These are phyloP conservation scores for Hygrophorus pudorinus DNA, from an alignment of 768 basidiomycete genomes.

Conservation along the genomic window DNA sequence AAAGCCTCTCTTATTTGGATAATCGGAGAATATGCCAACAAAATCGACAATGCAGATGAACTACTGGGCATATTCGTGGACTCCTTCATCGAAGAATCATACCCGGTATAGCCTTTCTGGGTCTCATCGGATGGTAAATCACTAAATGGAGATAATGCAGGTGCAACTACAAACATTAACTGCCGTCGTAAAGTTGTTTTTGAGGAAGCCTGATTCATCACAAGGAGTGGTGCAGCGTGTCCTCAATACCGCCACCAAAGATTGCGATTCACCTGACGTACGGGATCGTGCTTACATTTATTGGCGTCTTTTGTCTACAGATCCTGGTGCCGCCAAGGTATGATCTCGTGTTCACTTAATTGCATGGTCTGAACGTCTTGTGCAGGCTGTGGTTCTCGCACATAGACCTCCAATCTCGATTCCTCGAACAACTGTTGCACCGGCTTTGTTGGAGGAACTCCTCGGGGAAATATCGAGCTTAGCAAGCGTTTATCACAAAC, in stretches of 20 bases:
- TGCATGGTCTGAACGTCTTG: neutral
- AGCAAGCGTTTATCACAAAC: slow-evolving; percentile 96
- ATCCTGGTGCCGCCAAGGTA: slow-evolving; percentile 93
- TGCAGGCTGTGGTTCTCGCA: slow-evolving; percentile 75
- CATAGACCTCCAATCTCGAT: slow-evolving; percentile 90
- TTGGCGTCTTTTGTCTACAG: slow-evolving; percentile 91
- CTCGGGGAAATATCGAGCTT: slow-evolving; percentile 81
- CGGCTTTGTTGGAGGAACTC: slow-evolving; percentile 84
- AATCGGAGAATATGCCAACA: slow-evolving; percentile 95
- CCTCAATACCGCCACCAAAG: slow-evolving; percentile 89
- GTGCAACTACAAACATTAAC: slow-evolving; percentile 80
- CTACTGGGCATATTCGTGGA: slow-evolving; percentile 86
- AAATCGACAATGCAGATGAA: slow-evolving; percentile 96
- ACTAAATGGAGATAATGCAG: slow-evolving; percentile 17
- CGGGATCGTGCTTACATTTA: slow-evolving; percentile 97
- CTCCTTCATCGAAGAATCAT: slow-evolving; percentile 87
- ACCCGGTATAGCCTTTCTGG: slow-evolving; percentile 48
- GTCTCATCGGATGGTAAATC: slow-evolving; percentile 4
- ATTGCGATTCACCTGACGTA: slow-evolving; percentile 94
- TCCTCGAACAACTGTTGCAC: slow-evolving; percentile 82
- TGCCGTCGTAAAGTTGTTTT: slow-evolving; percentile 92
- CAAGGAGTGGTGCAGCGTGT: slow-evolving; percentile 91
- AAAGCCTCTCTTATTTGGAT: slow-evolving; percentile 99
- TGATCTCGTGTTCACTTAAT: slow-evolving; percentile 7
- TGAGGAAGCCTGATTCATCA: slow-evolving; percentile 89